A percentile compares a stretch with the other conserved stretches of the same genome.
These are phyloP conservation scores for Mucor piriformis DNA, from an alignment of 371 early-diverging fungal genomes.

Conservation along the genomic window DNA sequence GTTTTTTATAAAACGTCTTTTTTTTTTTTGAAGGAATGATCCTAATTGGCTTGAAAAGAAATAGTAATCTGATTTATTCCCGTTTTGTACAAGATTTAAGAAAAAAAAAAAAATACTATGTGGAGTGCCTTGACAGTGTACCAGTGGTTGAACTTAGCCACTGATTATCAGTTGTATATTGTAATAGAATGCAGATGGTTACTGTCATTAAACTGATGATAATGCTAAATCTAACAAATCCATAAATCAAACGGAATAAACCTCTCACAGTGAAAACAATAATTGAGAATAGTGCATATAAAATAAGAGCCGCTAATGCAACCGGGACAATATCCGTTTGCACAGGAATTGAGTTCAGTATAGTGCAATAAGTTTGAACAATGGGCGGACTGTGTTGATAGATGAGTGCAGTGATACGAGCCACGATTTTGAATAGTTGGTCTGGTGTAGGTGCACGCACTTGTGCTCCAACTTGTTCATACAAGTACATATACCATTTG, in stretches of 20 bases:
- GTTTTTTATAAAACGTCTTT: neutral
- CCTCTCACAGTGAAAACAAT: constrained; percentile 31
- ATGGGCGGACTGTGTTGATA: constrained; percentile 30
- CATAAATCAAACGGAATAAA: constrained; percentile 30
- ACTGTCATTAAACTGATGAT: constrained; percentile 28
- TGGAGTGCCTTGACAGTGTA: no score
- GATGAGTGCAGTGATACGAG: constrained; percentile 2
- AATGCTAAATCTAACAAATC: constrained; percentile 41
- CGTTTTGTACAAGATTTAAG: no score
- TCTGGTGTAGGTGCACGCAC: constrained; percentile 32
- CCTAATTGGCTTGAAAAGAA: no score
- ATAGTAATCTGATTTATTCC: neutral
- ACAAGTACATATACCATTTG: constrained; percentile 35
- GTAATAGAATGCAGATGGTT: constrained; percentile 25
- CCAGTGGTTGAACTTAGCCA: no score
- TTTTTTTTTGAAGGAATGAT: constrained; percentile 1
- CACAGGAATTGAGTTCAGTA: constrained; percentile 28
- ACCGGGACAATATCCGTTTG: constrained; percentile 42
- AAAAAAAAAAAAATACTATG: no score
- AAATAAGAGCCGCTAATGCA: constrained; percentile 29
- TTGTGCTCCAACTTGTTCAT: constrained; percentile 28
- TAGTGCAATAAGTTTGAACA: constrained; percentile 28
- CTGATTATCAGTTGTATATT: constrained; percentile 1
- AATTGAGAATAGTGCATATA: constrained; percentile 36
- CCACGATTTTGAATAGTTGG: constrained; percentile 16